These are phyloP conservation scores for Paraphoma sp. DNA, from an alignment of 2,329 filamentous ascomycete species.

Conservation along the genomic window DNA sequence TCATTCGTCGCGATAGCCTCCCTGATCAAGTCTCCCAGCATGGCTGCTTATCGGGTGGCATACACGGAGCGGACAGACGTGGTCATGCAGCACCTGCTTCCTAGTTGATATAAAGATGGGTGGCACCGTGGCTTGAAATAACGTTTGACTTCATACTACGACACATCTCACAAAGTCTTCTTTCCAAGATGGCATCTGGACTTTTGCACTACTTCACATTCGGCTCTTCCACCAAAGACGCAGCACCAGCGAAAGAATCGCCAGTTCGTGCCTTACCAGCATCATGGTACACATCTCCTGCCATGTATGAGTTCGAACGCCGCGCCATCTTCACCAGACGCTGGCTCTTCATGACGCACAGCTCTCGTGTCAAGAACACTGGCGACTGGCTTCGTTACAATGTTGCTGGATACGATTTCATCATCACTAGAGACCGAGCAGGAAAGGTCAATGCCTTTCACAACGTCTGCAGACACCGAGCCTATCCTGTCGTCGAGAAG, in stretches of 20 bases:
- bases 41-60: not conserved
- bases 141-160: not conserved
- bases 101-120: not conserved
- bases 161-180: not conserved
- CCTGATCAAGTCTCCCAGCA: not conserved
- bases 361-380: constrained; percentile 24
- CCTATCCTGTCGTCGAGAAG: constrained; percentile 42
- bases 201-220: constrained; percentile 27
- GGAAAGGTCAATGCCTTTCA: constrained; percentile 44
- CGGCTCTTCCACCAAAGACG: constrained; percentile 8
- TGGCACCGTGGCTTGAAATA: not conserved
- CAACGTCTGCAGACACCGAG: constrained; percentile 53
- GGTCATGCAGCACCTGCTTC: not conserved
- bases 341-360: constrained; percentile 48
- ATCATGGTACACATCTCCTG: constrained; percentile 54
- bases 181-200: not conserved
- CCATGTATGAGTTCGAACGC: constrained; percentile 55
- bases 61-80: not conserved
- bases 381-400: constrained; percentile 30
- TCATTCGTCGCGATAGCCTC: not conserved
- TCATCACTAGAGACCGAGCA: constrained; percentile 24
- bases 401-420: constrained; percentile 29
- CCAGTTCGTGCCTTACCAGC: constrained; percentile 48
- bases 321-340: constrained; percentile 53
- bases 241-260: constrained; percentile 2